Conservation (phyloP, 306 rosid genomes). For the Cucumis melo region DNA sequence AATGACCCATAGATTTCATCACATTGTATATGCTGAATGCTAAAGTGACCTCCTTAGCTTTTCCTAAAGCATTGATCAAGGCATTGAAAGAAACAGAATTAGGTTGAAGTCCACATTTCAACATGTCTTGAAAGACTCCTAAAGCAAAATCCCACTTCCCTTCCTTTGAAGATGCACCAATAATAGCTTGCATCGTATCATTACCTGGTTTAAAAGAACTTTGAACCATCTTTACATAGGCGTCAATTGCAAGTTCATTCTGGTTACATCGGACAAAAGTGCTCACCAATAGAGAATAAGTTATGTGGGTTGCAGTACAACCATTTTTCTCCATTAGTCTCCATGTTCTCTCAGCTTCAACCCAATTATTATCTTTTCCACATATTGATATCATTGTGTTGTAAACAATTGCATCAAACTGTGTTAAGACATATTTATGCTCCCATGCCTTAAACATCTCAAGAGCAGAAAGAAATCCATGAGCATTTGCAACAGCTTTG, state of each 20-base stretch:
- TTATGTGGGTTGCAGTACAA: conserved; percentile 31
- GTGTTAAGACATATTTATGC: conserved; percentile 23
- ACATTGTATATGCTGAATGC: conserved; percentile 40
- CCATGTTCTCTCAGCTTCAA: conserved; percentile 69
- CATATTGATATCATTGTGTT: conserved; percentile 74
- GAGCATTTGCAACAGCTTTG: conserved; percentile 39
- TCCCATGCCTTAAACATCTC: conserved; percentile 38
- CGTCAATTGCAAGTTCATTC: conserved; percentile 64
- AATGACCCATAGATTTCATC: conserved; percentile 42
- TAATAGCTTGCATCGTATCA: conserved; percentile 50
- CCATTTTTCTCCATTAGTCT: conserved; percentile 48
- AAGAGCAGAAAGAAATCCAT: conserved; percentile 39
- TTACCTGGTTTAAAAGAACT: conserved; percentile 41
- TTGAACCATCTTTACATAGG: conserved; percentile 62
- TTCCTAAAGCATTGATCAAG: conserved; percentile 63
- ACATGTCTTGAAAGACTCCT: conserved; percentile 40
- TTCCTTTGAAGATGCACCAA: conserved; percentile 57
- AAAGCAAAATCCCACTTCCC: conserved; percentile 65
- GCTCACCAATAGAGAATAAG: conserved; percentile 53
- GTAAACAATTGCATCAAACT: conserved; percentile 56
- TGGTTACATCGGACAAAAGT: conserved; percentile 47
- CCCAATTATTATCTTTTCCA: conserved; percentile 50
- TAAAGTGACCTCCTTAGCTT: conserved; percentile 50
- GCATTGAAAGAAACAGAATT: conserved; percentile 54
- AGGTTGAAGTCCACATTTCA: conserved; percentile 41